Conservation (phyloP, 805 yeast species). For the Metschnikowia reukaufii region DNA sequence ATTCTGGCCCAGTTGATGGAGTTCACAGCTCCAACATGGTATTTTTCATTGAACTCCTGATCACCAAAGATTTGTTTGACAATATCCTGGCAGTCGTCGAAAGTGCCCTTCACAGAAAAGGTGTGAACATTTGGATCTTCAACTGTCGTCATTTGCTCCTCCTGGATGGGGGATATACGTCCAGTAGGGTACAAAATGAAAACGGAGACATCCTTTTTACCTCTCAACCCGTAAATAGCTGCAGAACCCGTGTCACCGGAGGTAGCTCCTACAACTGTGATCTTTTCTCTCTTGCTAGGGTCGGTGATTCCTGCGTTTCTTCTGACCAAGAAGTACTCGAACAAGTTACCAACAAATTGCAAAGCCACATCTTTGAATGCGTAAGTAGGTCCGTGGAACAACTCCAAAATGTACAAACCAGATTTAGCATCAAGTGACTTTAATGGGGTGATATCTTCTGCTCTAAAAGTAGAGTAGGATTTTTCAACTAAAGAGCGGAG, state of each 20-base stretch:
- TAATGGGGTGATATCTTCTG: constrained; percentile 86
- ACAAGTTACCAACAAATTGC: constrained; percentile 95
- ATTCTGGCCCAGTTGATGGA: constrained; percentile 99
- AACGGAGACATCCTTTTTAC: constrained; percentile 96
- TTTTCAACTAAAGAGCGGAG: constrained; percentile 58
- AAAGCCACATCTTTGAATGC: constrained; percentile 99
- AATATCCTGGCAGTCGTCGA: constrained; percentile 97
- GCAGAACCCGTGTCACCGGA: constrained; percentile 99
- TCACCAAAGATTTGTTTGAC: constrained; percentile 94
- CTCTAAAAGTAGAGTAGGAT: constrained; percentile 90
- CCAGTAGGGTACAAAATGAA: constrained; percentile 97
- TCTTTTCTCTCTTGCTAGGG: constrained; percentile 63
- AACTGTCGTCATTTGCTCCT: constrained; percentile 97
- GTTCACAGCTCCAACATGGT: constrained; percentile 96
- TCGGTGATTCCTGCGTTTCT: constrained; percentile 55
- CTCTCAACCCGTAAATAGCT: constrained; percentile 96
- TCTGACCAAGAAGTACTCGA: constrained; percentile 86
- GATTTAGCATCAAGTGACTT: constrained; percentile 57
- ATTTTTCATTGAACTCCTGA: constrained; percentile 76
- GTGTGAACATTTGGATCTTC: constrained; percentile 92
- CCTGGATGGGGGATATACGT: constrained; percentile 96
- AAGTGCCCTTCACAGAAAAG: constrained; percentile 90
- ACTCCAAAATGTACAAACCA: constrained; percentile 75
- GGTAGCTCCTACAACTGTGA: constrained; percentile 98
- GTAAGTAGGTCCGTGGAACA: constrained; percentile 98